Conservation (phyloP, 2,329 filamentous ascomycete genomes). For the Colletotrichum acutatum region DNA sequence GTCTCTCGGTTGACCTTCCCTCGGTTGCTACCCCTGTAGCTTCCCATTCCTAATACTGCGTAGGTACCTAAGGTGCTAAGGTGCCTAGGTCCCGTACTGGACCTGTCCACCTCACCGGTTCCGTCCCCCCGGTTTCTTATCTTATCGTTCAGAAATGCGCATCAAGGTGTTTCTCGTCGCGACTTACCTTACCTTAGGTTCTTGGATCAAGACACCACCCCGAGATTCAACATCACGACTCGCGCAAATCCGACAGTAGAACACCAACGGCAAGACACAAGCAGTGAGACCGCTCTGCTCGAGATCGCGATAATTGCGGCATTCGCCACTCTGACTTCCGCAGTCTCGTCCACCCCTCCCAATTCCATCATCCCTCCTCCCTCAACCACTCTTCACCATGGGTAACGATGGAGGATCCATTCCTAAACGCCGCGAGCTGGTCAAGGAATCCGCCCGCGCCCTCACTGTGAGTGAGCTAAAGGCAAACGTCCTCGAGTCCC, state of each 20-base stretch:
- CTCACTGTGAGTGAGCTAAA: conserved; percentile 89
- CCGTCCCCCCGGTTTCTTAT: neutral
- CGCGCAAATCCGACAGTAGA: neutral
- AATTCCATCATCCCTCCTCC: neutral
- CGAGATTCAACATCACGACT: neutral
- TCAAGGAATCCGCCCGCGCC: conserved; percentile 88
- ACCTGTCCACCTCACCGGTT: no score
- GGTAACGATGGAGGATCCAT: conserved; percentile 98
- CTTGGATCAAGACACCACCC: no score
- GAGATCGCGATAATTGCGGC: neutral
- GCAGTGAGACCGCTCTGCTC: neutral
- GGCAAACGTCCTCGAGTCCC: conserved; percentile 85
- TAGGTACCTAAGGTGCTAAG: neutral
- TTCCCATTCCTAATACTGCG: neutral
- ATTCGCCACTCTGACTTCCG: neutral
- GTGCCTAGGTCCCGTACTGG: no score
- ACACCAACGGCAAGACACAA: neutral
- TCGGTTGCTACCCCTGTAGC: conserved; percentile 1
- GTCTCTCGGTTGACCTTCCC: conserved; percentile 2
- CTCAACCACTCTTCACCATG: conserved; percentile 65
- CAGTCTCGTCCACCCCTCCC: neutral
- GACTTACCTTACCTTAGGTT: no score
- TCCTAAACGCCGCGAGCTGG: conserved; percentile 93
- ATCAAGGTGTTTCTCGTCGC: neutral
- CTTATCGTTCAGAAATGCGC: conserved; percentile 4